Evolutionary conservation across 352 stramenopile genomes (phyloP), one percentile per base, ranked within the genome.

Genomic region (Phytopythium boreale): DNA sequence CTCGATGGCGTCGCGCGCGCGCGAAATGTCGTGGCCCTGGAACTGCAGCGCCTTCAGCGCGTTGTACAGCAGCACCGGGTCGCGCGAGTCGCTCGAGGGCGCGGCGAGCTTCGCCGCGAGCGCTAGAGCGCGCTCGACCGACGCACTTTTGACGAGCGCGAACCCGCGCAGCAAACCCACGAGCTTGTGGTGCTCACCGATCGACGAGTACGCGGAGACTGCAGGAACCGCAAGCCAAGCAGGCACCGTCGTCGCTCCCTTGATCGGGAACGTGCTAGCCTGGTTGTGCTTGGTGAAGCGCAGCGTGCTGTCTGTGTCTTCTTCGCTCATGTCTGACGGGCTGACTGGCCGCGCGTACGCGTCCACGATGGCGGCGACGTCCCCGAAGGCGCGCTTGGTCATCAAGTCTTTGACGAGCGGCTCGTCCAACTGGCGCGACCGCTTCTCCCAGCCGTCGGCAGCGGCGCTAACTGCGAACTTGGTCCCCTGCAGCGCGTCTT

Each of bases 161-260:
- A 90, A 88, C 6, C 75, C 77, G 8, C 66, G 65, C 24, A 92
- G 22, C 26, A 92, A 65, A 8, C 62, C 72, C 11, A 68, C 59
- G 10, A 90, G 67, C 67, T 90, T 89, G 50, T 77, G 55, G 24
- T 77, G 62, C 19, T 88, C 71, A 27, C 68, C 69, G 22, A 69
- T 84, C 11, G 63, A 64, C 0, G 77, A 66, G 52, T 81, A 90
- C 12, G 74, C 69, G 6, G 68, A 55, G 11, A 86, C 60, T 10
- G 67, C 71, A 27, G 81, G 70, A 50, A 72, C 69, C 11, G 79
- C 67, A 20, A 86, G 60, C 58, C 66, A 76, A 17, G 59, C 26
- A 2, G 70, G 64, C n/a, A 84, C 69, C 26, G 69, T 67, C 31
- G 41, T 66, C 26, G 52, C 56, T 17, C 22, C 46, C 10, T 68